Conservation (phyloP, 1,284 basidiomycete species). For the Rhodotorula sp. region DNA sequence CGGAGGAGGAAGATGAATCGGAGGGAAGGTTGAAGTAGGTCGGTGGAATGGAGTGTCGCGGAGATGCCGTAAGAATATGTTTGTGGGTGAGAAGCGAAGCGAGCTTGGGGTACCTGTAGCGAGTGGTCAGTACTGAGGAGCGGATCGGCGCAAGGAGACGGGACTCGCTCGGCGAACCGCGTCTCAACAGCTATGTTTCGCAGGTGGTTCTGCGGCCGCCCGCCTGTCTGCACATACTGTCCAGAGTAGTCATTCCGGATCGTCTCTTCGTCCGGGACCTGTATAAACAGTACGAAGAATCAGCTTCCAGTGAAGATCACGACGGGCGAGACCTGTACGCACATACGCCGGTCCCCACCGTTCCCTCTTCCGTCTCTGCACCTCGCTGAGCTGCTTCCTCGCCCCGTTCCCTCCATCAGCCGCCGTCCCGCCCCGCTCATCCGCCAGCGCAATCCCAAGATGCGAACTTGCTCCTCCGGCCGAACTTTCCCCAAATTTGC, state of each 20-base stretch:
- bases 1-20: constrained; percentile 42
- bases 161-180: constrained; percentile 85
- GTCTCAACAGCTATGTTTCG: constrained; percentile 77
- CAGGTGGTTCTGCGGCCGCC: constrained; percentile 88
- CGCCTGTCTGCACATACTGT: constrained; percentile 81
- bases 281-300: not conserved
- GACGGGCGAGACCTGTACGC: not conserved
- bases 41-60: constrained; percentile 57
- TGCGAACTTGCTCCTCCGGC: constrained; percentile 21
- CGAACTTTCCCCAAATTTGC: constrained; percentile 20
- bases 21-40: constrained; percentile 58
- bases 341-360: constrained; percentile 32
- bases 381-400: not conserved
- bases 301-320: not conserved
- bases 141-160: not conserved
- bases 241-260: constrained; percentile 92
- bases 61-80: constrained; percentile 33
- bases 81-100: constrained; percentile 52
- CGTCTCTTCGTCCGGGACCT: constrained; percentile 72
- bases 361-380: constrained; percentile 20
- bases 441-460: not conserved
- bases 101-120: constrained; percentile 80
- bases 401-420: not conserved
- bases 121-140: not conserved
- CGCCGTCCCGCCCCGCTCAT: not conserved